Conservation (phyloP, 176 grass and related monocot species). For the Zea luxurians region DNA sequence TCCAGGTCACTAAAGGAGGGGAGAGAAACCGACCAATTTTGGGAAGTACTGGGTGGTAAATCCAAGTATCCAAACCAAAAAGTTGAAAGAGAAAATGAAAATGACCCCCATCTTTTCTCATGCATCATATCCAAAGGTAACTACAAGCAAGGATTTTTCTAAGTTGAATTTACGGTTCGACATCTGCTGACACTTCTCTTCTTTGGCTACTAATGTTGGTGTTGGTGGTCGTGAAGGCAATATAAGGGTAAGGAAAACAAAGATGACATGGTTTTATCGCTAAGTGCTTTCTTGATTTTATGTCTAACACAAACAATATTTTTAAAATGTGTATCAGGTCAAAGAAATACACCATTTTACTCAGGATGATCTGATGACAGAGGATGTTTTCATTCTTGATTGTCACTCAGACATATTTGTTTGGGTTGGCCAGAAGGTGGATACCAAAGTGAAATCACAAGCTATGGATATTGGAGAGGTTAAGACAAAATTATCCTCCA, state of each 20-base stretch:
- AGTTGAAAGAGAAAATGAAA: constrained; percentile 73
- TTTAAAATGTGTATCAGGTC: constrained; percentile 52
- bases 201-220: constrained; percentile 4
- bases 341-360: constrained; percentile 86
- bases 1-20: constrained; percentile 85
- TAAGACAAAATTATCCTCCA: constrained; percentile 15
- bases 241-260: constrained; percentile 55
- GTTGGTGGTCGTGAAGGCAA: constrained; percentile 47
- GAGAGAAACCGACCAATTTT: constrained; percentile 88
- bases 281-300: background rate
- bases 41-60: constrained; percentile 85
- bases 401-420: constrained; percentile 76
- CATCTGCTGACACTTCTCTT: constrained; percentile 27
- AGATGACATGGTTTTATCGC: background rate
- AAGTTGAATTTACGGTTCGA: constrained; percentile 2
- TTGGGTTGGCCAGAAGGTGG: constrained; percentile 89
- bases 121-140: constrained; percentile 83
- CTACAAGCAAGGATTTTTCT: constrained; percentile 14
- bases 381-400: constrained; percentile 85
- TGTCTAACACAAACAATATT: constrained; percentile 29
- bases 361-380: constrained; percentile 93
- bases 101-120: constrained; percentile 82
- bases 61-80: constrained; percentile 84
- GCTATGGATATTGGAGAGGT: constrained; percentile 87
- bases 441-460: constrained; percentile 65